phyloP scores from a whole-genome alignment of 345 rosid genomes.

The Boechera retrofracta region DNA sequence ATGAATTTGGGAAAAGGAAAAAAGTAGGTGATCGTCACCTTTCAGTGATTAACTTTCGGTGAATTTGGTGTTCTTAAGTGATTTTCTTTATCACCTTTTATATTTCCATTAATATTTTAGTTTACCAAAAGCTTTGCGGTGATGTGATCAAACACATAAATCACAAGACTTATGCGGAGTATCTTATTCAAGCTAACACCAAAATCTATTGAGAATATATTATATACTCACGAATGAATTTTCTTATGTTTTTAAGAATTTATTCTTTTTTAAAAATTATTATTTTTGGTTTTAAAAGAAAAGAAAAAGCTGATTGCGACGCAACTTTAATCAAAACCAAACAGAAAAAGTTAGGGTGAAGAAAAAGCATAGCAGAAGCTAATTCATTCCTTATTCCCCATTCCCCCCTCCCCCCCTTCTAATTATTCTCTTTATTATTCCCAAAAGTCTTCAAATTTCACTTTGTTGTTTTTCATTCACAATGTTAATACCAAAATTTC shows the following conservation, averaged over 20 bases:
- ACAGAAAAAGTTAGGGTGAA: conserved; percentile 24
- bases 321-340: conserved; percentile 37
- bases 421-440: conserved; percentile 33
- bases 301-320: conserved; percentile 31
- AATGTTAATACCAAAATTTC: conserved; percentile 3
- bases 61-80: conserved; percentile 41
- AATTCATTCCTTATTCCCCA: conserved; percentile 33
- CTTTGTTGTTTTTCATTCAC: conserved; percentile 35
- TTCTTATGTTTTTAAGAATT: conserved; percentile 27
- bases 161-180: conserved; percentile 40
- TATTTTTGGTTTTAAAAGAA: background rate
- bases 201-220: conserved; percentile 41
- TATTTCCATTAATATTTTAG: conserved; percentile 25
- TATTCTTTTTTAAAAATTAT: conserved; percentile 5
- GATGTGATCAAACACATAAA: conserved; percentile 44
- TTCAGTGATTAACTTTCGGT: conserved; percentile 46
- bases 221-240: conserved; percentile 30
- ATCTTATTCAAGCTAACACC: conserved; percentile 46
- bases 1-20: conserved; percentile 9
- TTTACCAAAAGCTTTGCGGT: conserved; percentile 36
- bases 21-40: conserved; percentile 37
- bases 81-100: conserved; percentile 39
- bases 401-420: background rate
- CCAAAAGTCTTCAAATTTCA: conserved; percentile 17
- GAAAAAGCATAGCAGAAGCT: conserved; percentile 33